phyloP scores from a whole-genome alignment of 768 basidiomycete genomes.

The Tephrocybe sp. region DNA sequence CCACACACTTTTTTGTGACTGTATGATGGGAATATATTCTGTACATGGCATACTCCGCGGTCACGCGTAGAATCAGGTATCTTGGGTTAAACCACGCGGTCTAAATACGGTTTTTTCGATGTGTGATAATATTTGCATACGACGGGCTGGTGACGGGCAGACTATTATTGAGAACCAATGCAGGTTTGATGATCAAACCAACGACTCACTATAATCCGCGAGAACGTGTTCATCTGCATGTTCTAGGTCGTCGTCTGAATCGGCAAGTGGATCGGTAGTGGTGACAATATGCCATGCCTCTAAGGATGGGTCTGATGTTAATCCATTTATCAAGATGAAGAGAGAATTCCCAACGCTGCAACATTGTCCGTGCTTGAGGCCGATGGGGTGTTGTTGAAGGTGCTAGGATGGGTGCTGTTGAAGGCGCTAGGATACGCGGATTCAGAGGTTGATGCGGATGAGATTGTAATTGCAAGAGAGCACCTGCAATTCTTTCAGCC shows the following conservation, averaged over 20 bases:
- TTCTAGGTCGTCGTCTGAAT: conserved; percentile 68
- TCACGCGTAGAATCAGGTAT: neutral
- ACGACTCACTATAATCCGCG: conserved; percentile 61
- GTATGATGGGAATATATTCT: conserved; percentile 13
- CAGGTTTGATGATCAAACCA: neutral
- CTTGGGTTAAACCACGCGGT: neutral
- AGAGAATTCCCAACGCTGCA: conserved; percentile 42
- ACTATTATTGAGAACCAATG: neutral
- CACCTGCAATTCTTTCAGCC: conserved; percentile 2
- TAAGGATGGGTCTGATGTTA: conserved; percentile 27
- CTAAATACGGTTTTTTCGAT: conserved; percentile 10
- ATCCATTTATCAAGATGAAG: conserved; percentile 3
- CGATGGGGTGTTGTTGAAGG: conserved; percentile 27
- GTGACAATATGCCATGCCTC: conserved; percentile 74
- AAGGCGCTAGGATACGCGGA: conserved; percentile 13
- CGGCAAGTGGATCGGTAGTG: conserved; percentile 62
- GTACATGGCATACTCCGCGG: conserved; percentile 6
- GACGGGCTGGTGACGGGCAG: conserved; percentile 42
- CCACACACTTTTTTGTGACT: conserved; percentile 10
- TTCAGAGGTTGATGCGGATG: conserved; percentile 11
- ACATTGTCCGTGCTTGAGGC: conserved; percentile 40
- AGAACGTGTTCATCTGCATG: conserved; percentile 59
- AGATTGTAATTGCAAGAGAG: conserved; percentile 14
- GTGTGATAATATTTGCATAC: conserved; percentile 28
- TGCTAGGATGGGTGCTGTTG: conserved; percentile 43